phyloP scores from a whole-genome alignment of 2,329 filamentous ascomycete genomes.

The Phialophora tarda region DNA sequence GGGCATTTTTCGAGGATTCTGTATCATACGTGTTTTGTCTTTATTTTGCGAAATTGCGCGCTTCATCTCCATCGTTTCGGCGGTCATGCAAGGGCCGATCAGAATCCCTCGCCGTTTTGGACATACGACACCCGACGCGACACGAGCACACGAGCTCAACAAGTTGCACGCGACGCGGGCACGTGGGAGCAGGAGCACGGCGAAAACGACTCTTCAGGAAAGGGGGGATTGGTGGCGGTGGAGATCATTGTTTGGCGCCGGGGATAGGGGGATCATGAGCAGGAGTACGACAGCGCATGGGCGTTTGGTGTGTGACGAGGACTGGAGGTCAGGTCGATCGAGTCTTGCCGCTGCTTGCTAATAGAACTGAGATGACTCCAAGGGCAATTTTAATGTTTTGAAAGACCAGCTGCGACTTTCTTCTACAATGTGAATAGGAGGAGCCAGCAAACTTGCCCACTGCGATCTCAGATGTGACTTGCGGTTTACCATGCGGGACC shows the following conservation, averaged over 20 bases:
- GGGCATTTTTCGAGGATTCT: slow-evolving; percentile 14
- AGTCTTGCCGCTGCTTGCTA: slow-evolving; percentile 18
- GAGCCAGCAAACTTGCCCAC: neutral
- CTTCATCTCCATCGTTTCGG: neutral
- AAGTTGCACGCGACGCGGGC: slow-evolving; percentile 1
- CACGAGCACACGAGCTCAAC: slow-evolving; percentile 15
- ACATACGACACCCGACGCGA: slow-evolving; percentile 15
- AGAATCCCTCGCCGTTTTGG: neutral
- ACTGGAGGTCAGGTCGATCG: slow-evolving; percentile 10
- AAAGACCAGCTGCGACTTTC: neutral
- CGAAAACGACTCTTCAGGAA: slow-evolving; percentile 8
- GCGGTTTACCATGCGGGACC: neutral
- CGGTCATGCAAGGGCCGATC: neutral
- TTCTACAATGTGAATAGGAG: neutral
- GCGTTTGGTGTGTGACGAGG: slow-evolving; percentile 1
- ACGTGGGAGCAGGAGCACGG: slow-evolving; percentile 7
- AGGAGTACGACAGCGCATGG: slow-evolving; percentile 8
- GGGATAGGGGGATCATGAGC: neutral
- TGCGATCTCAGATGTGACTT: neutral
- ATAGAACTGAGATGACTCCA: slow-evolving; percentile 14
- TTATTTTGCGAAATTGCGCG: slow-evolving; percentile 1
- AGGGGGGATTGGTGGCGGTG: neutral
- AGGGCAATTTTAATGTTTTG: slow-evolving; percentile 3
- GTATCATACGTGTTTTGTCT: slow-evolving; percentile 23
- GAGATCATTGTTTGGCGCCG: slow-evolving; percentile 10